A percentile compares a stretch with the other conserved stretches of the same genome.
Evolutionary conservation across 2,329 filamentous ascomycete genomes (phyloP).

Genomic region (Xylaria polymorpha): DNA sequence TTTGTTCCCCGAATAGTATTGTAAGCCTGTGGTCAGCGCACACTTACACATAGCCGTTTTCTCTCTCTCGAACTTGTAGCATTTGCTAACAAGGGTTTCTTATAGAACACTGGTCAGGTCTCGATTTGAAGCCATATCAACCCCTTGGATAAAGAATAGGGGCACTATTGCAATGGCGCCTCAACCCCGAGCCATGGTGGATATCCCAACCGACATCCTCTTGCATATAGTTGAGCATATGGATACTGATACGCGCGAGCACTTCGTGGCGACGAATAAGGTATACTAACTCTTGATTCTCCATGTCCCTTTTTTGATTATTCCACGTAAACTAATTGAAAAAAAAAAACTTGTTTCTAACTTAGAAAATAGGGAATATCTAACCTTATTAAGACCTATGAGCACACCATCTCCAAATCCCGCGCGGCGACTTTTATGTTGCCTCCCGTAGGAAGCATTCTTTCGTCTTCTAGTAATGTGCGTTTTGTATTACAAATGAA

Average conservation of each 20-base stretch:
- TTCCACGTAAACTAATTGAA: background rate
- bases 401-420: constrained; percentile 40
- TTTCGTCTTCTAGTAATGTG: constrained; percentile 39
- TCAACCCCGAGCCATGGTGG: background rate
- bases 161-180: constrained; percentile 1
- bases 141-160: background rate
- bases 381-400: constrained; percentile 30
- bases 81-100: background rate
- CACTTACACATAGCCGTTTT: background rate
- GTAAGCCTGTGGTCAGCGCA: constrained; percentile 4
- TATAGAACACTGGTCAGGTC: background rate
- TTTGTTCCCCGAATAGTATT: constrained; percentile 2
- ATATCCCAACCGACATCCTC: constrained; percentile 40
- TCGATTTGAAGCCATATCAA: background rate
- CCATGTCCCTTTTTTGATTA: background rate
- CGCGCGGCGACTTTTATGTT: constrained; percentile 20
- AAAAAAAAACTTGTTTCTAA: constrained; percentile 7
- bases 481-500: constrained; percentile 34
- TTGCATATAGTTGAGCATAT: constrained; percentile 42
- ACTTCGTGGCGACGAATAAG: constrained; percentile 43
- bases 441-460: constrained; percentile 35
- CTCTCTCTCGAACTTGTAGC: too few species aligned
- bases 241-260: constrained; percentile 35
- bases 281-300: constrained; percentile 32
- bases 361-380: constrained; percentile 25